These are phyloP conservation scores for Stemphylium beticola DNA, from an alignment of 2,329 filamentous ascomycete genomes.

Conservation along the genomic window DNA sequence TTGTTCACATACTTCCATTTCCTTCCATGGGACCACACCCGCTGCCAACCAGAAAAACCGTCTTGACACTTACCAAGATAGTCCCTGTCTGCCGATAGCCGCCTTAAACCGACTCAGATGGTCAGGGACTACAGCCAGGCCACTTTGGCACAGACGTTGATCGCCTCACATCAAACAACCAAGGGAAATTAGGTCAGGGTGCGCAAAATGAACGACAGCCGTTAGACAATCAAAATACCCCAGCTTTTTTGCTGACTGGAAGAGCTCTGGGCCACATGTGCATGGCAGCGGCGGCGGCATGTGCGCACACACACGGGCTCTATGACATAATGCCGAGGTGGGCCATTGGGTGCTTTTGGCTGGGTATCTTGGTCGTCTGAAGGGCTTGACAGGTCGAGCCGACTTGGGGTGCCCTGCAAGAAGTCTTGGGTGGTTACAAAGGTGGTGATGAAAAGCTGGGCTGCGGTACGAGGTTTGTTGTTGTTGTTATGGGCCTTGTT, in stretches of 20 bases:
- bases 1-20: too few species aligned
- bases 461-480: not conserved
- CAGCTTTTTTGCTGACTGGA: conserved; percentile 7
- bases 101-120: not conserved
- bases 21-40: not conserved
- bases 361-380: not conserved
- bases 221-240: conserved; percentile 10
- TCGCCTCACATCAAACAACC: not conserved
- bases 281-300: not conserved
- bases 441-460: not conserved
- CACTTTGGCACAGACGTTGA: not conserved
- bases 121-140: not conserved
- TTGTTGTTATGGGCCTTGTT: not conserved
- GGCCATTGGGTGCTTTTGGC: not conserved
- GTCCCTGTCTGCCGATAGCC: not conserved
- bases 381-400: not conserved
- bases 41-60: not conserved
- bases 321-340: conserved; percentile 7
- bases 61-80: too few species aligned
- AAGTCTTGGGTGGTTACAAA: not conserved
- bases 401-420: not conserved
- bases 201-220: conserved; percentile 10
- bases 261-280: not conserved
- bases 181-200: conserved; percentile 5
- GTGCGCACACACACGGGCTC: not conserved